phyloP scores from a whole-genome alignment of 106 monocot species.

The Xerophyta viscosa region DNA sequence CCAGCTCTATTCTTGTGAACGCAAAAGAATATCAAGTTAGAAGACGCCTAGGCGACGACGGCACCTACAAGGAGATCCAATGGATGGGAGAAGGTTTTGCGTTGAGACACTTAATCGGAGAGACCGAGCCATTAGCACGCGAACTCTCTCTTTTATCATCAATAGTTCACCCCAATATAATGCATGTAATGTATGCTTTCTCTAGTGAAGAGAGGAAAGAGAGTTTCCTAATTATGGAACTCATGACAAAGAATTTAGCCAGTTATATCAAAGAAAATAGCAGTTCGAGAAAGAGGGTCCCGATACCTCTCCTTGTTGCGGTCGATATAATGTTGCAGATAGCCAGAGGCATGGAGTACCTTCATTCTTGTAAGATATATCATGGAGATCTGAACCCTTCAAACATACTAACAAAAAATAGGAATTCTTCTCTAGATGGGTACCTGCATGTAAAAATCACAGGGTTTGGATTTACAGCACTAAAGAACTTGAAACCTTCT shows the following conservation, averaged over 20 bases:
- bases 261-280: conserved; percentile 43
- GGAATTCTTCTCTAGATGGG: conserved; percentile 27
- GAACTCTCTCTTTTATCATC: conserved; percentile 40
- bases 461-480: conserved; percentile 13
- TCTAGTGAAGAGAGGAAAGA: conserved; percentile 49
- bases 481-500: conserved; percentile 17
- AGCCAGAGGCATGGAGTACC: conserved; percentile 74
- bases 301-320: conserved; percentile 45
- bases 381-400: conserved; percentile 65
- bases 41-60: conserved; percentile 28
- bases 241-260: conserved; percentile 51
- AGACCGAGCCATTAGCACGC: conserved; percentile 15
- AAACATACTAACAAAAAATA: conserved; percentile 35
- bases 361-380: conserved; percentile 47
- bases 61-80: conserved; percentile 40
- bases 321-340: conserved; percentile 70
- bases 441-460: conserved; percentile 43
- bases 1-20: conserved; percentile 25
- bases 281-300: conserved; percentile 31
- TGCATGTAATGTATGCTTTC: conserved; percentile 43
- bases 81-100: conserved; percentile 58
- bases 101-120: conserved; percentile 30
- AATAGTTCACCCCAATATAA: conserved; percentile 36
- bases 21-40: conserved; percentile 40
- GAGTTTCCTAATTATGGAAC: conserved; percentile 45